A percentile compares a stretch with the other conserved stretches of the same genome.
Conservation (phyloP, 2,329 filamentous ascomycete genomes). For the Fusarium acutatum region DNA sequence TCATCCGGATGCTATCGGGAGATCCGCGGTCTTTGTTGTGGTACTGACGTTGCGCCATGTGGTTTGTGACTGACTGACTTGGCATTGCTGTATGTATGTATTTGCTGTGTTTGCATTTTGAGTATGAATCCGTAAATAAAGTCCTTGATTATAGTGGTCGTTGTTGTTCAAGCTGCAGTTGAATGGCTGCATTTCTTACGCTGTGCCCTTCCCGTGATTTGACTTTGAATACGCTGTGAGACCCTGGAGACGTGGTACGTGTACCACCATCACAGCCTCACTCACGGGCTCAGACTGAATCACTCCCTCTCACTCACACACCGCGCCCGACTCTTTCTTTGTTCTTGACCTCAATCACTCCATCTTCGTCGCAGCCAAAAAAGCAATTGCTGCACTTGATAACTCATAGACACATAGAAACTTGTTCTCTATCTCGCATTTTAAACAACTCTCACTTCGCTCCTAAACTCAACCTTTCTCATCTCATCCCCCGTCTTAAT, state of each 20-base stretch:
- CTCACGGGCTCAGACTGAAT: conserved; percentile 1
- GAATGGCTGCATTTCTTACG: neutral
- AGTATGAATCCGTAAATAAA: neutral
- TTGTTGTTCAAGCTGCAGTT: neutral
- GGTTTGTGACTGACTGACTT: conserved; percentile 2
- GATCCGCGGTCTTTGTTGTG: conserved; percentile 20
- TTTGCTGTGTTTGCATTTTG: neutral
- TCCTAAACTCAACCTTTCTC: neutral
- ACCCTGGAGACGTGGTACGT: conserved; percentile 11
- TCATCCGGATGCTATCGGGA: conserved; percentile 4
- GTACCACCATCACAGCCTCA: conserved; percentile 33
- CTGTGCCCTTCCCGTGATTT: neutral
- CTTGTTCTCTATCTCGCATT: neutral
- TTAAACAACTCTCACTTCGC: neutral
- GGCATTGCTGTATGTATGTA: neutral
- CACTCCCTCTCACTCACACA: neutral
- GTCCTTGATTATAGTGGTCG: neutral
- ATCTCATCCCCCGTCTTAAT: neutral
- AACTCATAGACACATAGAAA: neutral
- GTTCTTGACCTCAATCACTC: neutral
- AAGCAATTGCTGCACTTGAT: neutral
- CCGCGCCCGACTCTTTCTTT: conserved; percentile 17
- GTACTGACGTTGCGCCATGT: conserved; percentile 6
- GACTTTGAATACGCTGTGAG: neutral
- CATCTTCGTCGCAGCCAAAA: neutral